Evolutionary conservation across 2,329 filamentous ascomycete genomes (phyloP), one percentile per base, ranked within the genome.

Genomic region (Alternaria arborescens): DNA sequence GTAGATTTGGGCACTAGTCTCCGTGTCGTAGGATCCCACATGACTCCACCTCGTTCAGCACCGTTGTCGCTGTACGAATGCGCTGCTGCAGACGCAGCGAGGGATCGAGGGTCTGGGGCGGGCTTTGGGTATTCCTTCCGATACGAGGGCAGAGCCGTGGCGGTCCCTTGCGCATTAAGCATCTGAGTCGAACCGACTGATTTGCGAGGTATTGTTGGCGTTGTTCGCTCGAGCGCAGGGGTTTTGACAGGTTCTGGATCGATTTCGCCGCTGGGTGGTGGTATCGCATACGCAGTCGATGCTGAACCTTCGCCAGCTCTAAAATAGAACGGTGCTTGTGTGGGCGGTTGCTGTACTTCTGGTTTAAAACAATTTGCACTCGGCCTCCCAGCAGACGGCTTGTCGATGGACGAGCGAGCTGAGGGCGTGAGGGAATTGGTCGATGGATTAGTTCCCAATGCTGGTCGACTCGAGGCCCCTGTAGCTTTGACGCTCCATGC

Each of bases 401-500:
- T 71, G 4, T 78, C 76, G 40, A 76, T 69, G 3, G 75, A 77
- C 1, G 75, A 66, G 11, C 74, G 74, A 40, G 56, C 66, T 18
- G 72, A 70, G 18, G 66, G 58, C 32, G 53, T 65, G 14, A 73
- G 53, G 8, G 68, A 58, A 22, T 65, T 54, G n/a, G 66, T 67
- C 18, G 64, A 62, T 58, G 62, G 64, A 54, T 48, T 68, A 11
- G 56, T 48, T 40, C 43, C 63, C 41, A 68, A 32, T 43, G 32
- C 58, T 1, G 69, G 69, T 26, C 65, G 70, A 28, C 48, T 67
- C 4, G 70, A 65, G 40, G 52, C 60, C 8, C 65, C n/a, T 20
- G 58, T 59, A 18, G 69, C 30, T 12, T 70, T 79, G 74, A 62
- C 81, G 68, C 72, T 71, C 87, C 87, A 90, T n/a, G 87, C 87